These are phyloP conservation scores for Voacanga thouarsii DNA, from an alignment of 257 asterid species.

Conservation along the genomic window DNA sequence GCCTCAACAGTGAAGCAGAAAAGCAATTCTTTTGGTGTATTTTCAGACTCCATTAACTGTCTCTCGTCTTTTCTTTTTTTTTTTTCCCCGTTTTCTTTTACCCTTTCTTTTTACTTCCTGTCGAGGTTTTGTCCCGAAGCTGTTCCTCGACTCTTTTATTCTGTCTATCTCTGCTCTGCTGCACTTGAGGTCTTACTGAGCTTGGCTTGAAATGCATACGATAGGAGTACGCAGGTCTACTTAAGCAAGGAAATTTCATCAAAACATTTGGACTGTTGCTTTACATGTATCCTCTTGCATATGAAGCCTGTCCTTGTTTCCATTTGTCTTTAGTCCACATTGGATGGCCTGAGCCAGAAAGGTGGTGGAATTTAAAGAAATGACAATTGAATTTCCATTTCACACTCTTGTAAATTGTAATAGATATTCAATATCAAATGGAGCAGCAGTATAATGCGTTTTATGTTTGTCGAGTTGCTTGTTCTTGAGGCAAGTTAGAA, in stretches of 20 bases:
- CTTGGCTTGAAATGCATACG: neutral
- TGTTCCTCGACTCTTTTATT: neutral
- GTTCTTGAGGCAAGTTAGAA: slow-evolving; percentile 15
- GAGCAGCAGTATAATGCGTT: neutral
- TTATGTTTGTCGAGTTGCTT: neutral
- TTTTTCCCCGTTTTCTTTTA: too few species aligned
- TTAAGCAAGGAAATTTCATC: neutral
- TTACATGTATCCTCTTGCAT: neutral
- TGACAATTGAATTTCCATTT: neutral
- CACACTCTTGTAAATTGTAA: too few species aligned
- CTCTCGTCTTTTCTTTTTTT: neutral
- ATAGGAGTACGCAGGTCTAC: neutral
- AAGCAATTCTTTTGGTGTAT: neutral
- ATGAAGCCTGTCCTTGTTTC: neutral
- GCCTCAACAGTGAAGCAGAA: neutral
- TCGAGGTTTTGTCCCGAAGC: neutral
- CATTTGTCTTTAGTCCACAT: neutral
- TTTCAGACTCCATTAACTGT: neutral
- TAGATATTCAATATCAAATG: too few species aligned
- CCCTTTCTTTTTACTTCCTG: too few species aligned
- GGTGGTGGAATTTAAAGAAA: neutral
- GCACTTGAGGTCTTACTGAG: neutral
- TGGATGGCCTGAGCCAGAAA: neutral
- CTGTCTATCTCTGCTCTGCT: neutral
- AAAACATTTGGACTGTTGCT: neutral